Evolutionary conservation across 2,329 filamentous ascomycete genomes (phyloP), one percentile per base, ranked within the genome.

Genomic region (Colletotrichum filicis): DNA sequence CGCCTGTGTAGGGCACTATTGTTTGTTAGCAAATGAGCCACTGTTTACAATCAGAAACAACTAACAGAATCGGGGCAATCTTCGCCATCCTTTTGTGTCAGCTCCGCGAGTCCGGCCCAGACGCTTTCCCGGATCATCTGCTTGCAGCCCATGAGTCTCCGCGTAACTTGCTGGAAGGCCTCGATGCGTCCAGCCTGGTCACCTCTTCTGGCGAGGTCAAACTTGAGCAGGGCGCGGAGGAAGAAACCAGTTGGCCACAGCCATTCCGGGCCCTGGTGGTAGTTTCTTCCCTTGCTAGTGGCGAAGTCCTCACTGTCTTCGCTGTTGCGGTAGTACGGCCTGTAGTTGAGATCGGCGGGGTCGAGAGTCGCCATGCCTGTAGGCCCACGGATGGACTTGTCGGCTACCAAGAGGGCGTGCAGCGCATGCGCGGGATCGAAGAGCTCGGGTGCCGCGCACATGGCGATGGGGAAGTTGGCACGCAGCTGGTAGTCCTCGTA

Each of bases 181-280:
- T 98, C 97, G 1, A 92, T 93, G 37, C 92, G 90, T 75, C 93
- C 94, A 78, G 94, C 87, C 0, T 80, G 76, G 2, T 82, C 83
- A 74, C 88, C 88, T 61, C 94, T 89, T 35, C 95, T 88, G 85
- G 89, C 88, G 62, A 98, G 85, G 80, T 98, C 95, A 79, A 98
- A 98, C 82, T 95, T 94, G 75, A 99, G 88, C 76, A 99, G 86
- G 1, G 97, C 97, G 61, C 97, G 92, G 26, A 98, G 87, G 87
- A 98, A 99, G 86, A 95, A 99, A 5, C 97, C 97, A 1, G 95
- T 96, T 0, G 96, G 97, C 97, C 97, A 99, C 28, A 98, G 85
- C 97, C 97, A 99, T 82, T 99, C 97, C 0, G 97, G 97, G 5
- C 97, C 97, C 82, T 98, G 96, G 82, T 99, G 97, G 84, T 99